Percentiles rank a stretch among this genome's conserved stretches.
These are phyloP conservation scores for Colletotrichum gloeosporioides DNA, from an alignment of 2,329 filamentous ascomycete species.

Conservation along the genomic window DNA sequence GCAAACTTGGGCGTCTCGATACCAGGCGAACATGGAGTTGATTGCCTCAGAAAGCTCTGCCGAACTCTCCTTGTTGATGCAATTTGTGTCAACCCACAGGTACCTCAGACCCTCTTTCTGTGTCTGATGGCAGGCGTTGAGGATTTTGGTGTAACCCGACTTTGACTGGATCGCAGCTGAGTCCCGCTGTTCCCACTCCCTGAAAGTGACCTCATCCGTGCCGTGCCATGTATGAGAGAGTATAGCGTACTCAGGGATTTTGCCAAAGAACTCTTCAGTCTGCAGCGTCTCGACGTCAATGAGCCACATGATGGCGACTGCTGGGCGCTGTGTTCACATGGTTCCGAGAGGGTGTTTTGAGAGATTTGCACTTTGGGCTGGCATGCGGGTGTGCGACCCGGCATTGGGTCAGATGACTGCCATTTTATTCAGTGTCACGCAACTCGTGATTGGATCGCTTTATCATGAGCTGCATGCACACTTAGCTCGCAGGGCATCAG, in stretches of 20 bases:
- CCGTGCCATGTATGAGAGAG: neutral
- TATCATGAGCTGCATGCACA: neutral
- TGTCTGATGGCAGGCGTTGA: neutral
- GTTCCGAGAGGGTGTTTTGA: neutral
- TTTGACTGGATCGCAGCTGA: neutral
- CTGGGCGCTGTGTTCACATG: neutral
- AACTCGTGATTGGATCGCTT: neutral
- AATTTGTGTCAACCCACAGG: neutral
- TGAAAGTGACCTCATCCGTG: neutral
- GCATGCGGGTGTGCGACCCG: neutral
- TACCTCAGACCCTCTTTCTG: neutral
- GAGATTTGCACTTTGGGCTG: neutral
- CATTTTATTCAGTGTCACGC: neutral
- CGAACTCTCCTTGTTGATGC: neutral
- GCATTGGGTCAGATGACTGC: neutral
- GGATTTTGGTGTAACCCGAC: neutral
- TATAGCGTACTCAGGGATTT: neutral
- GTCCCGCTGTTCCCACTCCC: neutral
- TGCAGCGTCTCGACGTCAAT: neutral
- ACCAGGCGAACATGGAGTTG: neutral
- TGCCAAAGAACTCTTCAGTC: neutral
- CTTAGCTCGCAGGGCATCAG: neutral
- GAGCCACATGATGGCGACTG: neutral
- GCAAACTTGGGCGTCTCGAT: neutral
- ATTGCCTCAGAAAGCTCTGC: neutral